Percentiles rank a stretch among this genome's conserved stretches.
phyloP scores from a whole-genome alignment of 106 monocot genomes.

The Dendrobium catenatum region DNA sequence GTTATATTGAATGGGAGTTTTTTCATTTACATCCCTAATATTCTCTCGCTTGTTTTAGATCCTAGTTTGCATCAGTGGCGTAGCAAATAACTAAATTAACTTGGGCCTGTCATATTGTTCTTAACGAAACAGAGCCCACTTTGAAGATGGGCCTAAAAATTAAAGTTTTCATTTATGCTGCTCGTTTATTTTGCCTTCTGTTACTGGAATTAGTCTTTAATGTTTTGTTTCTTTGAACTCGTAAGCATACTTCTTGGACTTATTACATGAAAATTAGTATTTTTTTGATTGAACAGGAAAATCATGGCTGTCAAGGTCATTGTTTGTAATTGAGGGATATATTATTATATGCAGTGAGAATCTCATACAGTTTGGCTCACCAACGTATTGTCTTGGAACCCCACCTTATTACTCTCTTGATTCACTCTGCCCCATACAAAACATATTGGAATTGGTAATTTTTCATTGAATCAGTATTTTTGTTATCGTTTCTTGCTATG shows the following conservation, averaged over 20 bases:
- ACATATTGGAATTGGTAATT: constrained; percentile 62
- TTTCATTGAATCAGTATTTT: not conserved
- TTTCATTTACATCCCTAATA: too few species aligned
- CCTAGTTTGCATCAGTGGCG: too few species aligned
- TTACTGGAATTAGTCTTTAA: not conserved
- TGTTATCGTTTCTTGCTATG: constrained; percentile 1
- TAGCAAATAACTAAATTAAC: too few species aligned
- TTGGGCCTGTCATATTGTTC: too few species aligned
- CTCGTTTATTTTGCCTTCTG: not conserved
- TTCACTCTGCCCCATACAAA: constrained; percentile 35
- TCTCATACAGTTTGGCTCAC: constrained; percentile 36
- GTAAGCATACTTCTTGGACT: not conserved
- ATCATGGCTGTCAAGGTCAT: constrained; percentile 49
- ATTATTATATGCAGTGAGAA: constrained; percentile 61
- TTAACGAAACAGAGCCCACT: too few species aligned
- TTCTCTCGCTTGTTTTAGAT: too few species aligned
- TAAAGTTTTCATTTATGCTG: too few species aligned
- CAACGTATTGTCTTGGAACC: constrained; percentile 16
- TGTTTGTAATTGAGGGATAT: constrained; percentile 51
- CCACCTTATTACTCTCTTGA: constrained; percentile 55
- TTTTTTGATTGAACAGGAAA: constrained; percentile 36
- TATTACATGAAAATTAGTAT: not conserved
- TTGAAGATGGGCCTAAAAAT: too few species aligned
- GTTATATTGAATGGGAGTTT: too few species aligned
- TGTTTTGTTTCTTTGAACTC: not conserved